Conservation (phyloP, 306 rosid species). For the Fragaria vesca region DNA sequence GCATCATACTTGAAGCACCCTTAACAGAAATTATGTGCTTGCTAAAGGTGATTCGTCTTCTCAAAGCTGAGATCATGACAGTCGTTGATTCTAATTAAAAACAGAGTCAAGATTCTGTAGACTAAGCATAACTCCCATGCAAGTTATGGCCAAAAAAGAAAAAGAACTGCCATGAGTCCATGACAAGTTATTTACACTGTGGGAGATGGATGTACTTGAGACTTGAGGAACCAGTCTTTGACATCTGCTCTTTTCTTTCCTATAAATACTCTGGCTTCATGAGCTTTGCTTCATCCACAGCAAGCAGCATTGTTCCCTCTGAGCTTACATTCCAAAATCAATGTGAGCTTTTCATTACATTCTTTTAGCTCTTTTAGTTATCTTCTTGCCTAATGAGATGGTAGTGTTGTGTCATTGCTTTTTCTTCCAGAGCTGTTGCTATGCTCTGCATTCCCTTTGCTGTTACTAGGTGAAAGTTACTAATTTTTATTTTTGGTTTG, state of each 20-base stretch:
- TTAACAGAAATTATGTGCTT: neutral
- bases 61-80: neutral
- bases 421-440: neutral
- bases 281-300: neutral
- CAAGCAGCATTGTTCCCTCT: neutral
- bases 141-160: neutral
- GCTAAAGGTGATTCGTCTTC: neutral
- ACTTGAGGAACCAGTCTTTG: neutral
- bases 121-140: neutral
- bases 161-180: conserved; percentile 1
- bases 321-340: neutral
- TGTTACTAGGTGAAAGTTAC: too few relatives aligned
- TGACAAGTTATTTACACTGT: conserved; percentile 2
- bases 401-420: neutral
- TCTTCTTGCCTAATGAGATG: neutral
- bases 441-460: conserved; percentile 7
- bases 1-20: too few relatives aligned
- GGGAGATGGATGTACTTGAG: neutral
- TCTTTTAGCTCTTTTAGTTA: neutral
- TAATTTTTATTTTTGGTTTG: neutral
- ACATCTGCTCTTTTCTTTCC: neutral
- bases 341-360: neutral
- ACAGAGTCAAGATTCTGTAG: neutral
- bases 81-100: neutral
- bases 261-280: neutral